Conservation (phyloP, 805 yeast genomes). For the Groenewaldozyma tartarivorans region DNA sequence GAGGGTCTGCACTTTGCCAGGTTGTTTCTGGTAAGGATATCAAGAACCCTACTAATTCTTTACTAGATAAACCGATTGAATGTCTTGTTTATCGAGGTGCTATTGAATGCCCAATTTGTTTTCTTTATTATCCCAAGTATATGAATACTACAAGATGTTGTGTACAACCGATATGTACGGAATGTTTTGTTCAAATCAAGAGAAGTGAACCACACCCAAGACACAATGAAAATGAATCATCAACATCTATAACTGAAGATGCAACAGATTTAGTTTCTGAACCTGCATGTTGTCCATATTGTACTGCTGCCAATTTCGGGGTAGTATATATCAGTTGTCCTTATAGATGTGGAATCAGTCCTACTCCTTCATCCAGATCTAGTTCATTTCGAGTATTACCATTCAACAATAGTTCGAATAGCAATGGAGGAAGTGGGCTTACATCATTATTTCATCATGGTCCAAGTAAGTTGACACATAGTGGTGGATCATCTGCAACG, state of each 20-base stretch:
- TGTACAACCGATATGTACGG: conserved; percentile 87
- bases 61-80: conserved; percentile 27
- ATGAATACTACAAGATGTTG: conserved; percentile 82
- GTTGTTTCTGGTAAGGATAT: neutral
- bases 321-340: conserved; percentile 74
- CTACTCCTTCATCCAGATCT: conserved; percentile 6
- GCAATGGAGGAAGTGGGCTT: neutral
- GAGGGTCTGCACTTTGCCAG: neutral
- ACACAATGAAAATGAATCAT: conserved; percentile 29
- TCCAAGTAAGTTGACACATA: neutral
- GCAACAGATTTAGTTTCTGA: conserved; percentile 54
- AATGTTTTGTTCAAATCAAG: conserved; percentile 93
- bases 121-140: conserved; percentile 70
- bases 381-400: conserved; percentile 1
- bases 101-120: conserved; percentile 90
- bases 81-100: conserved; percentile 56
- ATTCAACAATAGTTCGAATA: neutral
- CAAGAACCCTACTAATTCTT: neutral
- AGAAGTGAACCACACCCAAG: conserved; percentile 91
- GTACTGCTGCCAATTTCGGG: conserved; percentile 82
- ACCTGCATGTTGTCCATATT: conserved; percentile 86
- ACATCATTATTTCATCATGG: neutral
- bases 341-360: conserved; percentile 30
- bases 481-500: neutral
- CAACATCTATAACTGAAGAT: conserved; percentile 12